Base-by-base conservation (phyloP, 257 asterid genomes). In the Ballota nigra region DNA sequence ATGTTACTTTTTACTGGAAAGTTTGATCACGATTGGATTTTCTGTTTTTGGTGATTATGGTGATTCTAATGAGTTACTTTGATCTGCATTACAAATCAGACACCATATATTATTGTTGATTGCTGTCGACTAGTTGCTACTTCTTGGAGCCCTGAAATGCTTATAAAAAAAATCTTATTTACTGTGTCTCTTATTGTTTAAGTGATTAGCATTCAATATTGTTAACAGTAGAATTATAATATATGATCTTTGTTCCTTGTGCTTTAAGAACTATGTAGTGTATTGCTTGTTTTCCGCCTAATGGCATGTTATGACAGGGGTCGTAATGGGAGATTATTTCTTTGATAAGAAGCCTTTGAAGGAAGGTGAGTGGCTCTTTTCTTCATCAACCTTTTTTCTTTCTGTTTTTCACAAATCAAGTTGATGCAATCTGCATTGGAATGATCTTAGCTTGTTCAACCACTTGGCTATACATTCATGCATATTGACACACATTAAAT, bases 241-340 rank as follows among this genome's bases (percentile, higher is more conserved):
- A 6, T 33, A 13, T 19, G 13, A 15, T 16, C 18, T 63, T 63
- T 28, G 6, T 63, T 13, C 16, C 10, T 70, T 62, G 55, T 40
- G 66, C 67, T 52, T 62, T 20, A 6, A 51, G 71, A 70, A 43
- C n/a, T 58, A 24, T 64, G 33, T 19, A 6, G 24, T 11, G 22
- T 8, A n/a, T 0, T 65, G 56, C 45, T 75, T 52, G 26, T 64
- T 68, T 55, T 28, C 57, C 10, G 13, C 67, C 55, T 65, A 56
- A 43, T 74, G 75, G 36, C 68, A 58, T 81, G 73, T 64, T 64
- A 31, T 62, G 57, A 5, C 74, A 82, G 85, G 82, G 60, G 56
- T 56, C 33, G 20, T 22, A 47, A 80, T 80, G 85, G 82, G 68
- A 28, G 76, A 78, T 64, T 41, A 55, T 59, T 65, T 43, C 49